Evolutionary conservation across 768 basidiomycete species (phyloP).

Genomic region (Coprinopsis sp.): DNA sequence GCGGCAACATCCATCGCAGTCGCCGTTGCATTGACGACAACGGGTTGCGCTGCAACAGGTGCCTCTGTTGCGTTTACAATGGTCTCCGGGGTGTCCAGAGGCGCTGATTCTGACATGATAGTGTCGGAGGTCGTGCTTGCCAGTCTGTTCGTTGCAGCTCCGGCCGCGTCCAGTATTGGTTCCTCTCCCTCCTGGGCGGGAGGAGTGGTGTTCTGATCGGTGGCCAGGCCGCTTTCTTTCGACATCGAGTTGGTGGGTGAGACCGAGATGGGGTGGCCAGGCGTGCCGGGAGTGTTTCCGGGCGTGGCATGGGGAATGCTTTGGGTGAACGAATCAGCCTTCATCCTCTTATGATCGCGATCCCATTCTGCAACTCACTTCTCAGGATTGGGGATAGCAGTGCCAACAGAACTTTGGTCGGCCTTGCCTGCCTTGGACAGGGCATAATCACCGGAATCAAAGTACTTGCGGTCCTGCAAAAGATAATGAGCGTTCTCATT

Average conservation of each 20-base stretch:
- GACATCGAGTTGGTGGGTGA: conserved; percentile 69
- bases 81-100: background rate
- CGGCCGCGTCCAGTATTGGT: background rate
- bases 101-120: background rate
- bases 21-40: no score
- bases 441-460: conserved; percentile 98
- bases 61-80: background rate
- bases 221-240: conserved; percentile 55
- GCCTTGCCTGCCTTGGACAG: conserved; percentile 91
- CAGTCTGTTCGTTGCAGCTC: background rate
- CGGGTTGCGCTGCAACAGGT: no score
- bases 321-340: conserved; percentile 14
- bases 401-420: conserved; percentile 87
- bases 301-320: conserved; percentile 91
- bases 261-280: conserved; percentile 58
- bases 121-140: conserved; percentile 1
- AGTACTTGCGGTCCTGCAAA: conserved; percentile 93
- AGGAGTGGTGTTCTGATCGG: conserved; percentile 32
- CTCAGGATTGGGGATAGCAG: conserved; percentile 96
- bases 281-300: conserved; percentile 37
- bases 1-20: no score
- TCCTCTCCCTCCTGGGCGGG: conserved; percentile 22
- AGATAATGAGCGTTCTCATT: conserved; percentile 13
- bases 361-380: conserved; percentile 52
- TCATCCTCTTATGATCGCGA: conserved; percentile 11